phyloP scores from a whole-genome alignment of 345 rosid genomes.

The Syzygium grande region DNA sequence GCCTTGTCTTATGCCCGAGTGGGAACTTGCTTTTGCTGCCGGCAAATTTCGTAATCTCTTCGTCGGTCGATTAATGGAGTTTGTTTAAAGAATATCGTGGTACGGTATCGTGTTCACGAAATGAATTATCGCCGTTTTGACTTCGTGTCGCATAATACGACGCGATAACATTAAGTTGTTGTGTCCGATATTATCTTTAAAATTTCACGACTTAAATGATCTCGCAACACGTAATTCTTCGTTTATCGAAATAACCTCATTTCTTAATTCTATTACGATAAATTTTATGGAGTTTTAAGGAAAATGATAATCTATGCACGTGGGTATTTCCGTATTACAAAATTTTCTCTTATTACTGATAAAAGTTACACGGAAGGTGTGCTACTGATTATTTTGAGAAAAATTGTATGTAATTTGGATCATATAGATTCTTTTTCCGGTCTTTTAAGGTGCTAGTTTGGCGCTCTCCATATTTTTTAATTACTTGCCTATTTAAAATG shows the following conservation, averaged over 20 bases:
- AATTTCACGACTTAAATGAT: not conserved
- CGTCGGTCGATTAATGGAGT: not conserved
- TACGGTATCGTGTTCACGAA: not conserved
- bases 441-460: not conserved
- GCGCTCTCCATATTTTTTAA: not conserved
- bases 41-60: not conserved
- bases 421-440: not conserved
- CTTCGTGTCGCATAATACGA: not conserved
- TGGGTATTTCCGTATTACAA: not conserved
- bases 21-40: not conserved
- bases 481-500: not conserved
- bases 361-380: rapidly evolving
- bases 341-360: not conserved
- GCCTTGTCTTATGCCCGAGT: not conserved
- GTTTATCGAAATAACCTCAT: not conserved
- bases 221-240: rapidly evolving
- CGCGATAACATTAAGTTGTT: not conserved
- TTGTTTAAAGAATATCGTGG: rapidly evolving
- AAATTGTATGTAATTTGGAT: too few relatives aligned
- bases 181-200: rapidly evolving
- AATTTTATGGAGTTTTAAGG: not conserved
- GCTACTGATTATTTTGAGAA: not conserved
- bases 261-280: not conserved
- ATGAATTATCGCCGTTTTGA: not conserved
- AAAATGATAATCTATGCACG: not conserved